Evolutionary conservation across 805 yeast species (phyloP).

Genomic region (Kregervanrija delftensis): DNA sequence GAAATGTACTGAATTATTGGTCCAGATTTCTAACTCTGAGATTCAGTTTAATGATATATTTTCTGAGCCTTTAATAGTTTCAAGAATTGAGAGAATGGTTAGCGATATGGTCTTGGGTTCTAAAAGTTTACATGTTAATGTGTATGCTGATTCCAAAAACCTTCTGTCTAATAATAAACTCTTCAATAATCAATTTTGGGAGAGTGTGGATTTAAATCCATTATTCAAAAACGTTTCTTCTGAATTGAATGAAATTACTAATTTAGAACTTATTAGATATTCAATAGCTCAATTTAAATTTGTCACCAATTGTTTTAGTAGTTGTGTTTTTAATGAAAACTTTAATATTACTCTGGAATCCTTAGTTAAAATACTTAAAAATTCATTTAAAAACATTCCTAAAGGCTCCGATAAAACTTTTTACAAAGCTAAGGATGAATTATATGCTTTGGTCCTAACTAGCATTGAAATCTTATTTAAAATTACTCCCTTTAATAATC

Average conservation of each 20-base stretch:
- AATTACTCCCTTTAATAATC: constrained; percentile 3
- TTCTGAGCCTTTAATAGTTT: constrained; percentile 14
- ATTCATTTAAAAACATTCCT: constrained; percentile 15
- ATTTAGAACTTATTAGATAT: constrained; percentile 15
- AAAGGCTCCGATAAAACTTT: constrained; percentile 25
- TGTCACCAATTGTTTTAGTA: constrained; percentile 18
- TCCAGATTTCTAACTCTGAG: constrained; percentile 12
- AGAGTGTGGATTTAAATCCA: constrained; percentile 14
- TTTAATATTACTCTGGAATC: constrained; percentile 14
- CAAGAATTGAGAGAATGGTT: constrained; percentile 20
- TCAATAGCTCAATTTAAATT: constrained; percentile 19
- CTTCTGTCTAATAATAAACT: constrained; percentile 15
- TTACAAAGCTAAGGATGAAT: constrained; percentile 38
- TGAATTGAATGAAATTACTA: constrained; percentile 10
- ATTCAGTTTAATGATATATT: constrained; percentile 15
- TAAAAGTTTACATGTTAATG: not conserved
- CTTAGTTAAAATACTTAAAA: constrained; percentile 16
- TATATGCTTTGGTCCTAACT: constrained; percentile 25
- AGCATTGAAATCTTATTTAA: constrained; percentile 12
- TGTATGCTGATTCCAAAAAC: constrained; percentile 17
- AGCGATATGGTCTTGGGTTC: constrained; percentile 18
- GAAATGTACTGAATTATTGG: constrained; percentile 11
- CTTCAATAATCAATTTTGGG: constrained; percentile 24
- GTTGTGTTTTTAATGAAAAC: constrained; percentile 20
- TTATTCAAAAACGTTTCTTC: constrained; percentile 14